Base-by-base conservation (phyloP, 2,329 filamentous ascomycete species). In the Fusarium chuoi region DNA sequence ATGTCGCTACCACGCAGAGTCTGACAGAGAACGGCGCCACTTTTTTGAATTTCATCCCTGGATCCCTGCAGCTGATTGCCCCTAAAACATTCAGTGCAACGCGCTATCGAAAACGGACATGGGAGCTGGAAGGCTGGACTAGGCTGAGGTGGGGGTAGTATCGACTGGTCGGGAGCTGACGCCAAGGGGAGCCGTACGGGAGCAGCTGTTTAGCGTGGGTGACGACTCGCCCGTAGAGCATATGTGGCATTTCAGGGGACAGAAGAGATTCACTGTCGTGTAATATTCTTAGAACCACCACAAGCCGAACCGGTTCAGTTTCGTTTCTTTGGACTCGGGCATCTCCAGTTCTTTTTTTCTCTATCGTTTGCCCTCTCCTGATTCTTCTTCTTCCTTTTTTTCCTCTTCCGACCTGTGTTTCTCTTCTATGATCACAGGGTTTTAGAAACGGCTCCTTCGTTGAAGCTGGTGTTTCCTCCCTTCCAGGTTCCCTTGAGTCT, bases 161-260 rank as follows among this genome's bases (percentile, higher is more conserved):
- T 77, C 60, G 74, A 78, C 64, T 77, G 76, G 75, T 61, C 55
- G 51, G 61, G 71, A 77, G 63, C 70, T 68, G 42, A 51, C 72
- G 70, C 70, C 67, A 74, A 62, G 55, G 61, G 66, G 60, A 63
- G 72, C 65, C 51, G 45, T 75, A 60, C 65, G 66, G 68, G 66
- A 70, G 67, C 61, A 70, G 66, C 68, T 70, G 67, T 61, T 57
- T 69, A 74, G 73, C 62, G 67, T 64, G 73, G 59, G 66, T 64
- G 48, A 60, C 58, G 36, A 55, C 68, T 60, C 33, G 65, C 70
- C 65, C 55, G 46, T 70, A 70, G 70, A 79, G 78, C 78, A 79
- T 79, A 79, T 74, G 78, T 79, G 78, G 78, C 78, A 79, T 79
- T 77, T 78, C 77, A 78, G 77, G 77, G 77, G 77, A 78, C 62